Conservation (phyloP, 2,329 filamentous ascomycete species). For the Amauroascus verrucosus region DNA sequence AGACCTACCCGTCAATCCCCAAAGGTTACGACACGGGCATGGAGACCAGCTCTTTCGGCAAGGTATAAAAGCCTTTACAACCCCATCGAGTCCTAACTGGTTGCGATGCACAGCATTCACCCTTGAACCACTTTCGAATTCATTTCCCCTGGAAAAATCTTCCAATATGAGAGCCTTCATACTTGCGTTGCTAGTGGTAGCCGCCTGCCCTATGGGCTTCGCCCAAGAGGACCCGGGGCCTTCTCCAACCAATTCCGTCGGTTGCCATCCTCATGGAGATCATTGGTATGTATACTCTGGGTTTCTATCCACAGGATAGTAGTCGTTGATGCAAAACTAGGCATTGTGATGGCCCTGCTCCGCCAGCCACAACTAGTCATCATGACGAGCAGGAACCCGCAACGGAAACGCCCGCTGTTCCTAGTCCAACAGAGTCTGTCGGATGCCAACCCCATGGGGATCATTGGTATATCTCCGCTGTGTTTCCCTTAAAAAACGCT, state of each 20-base stretch:
- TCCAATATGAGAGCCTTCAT: slow-evolving; percentile 6
- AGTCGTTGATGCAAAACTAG: slow-evolving; percentile 12
- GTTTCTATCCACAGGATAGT: too few relatives aligned
- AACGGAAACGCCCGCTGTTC: slow-evolving; percentile 20
- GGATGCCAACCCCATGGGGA: slow-evolving; percentile 18
- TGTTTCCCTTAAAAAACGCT: not conserved
- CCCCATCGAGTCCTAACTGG: not conserved
- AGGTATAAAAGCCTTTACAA: not conserved
- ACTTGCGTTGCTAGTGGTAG: slow-evolving; percentile 7
- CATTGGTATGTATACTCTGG: slow-evolving; percentile 14
- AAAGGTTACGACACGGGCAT: not conserved
- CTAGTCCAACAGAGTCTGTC: slow-evolving; percentile 17
- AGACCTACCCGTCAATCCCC: not conserved
- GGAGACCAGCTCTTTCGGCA: not conserved
- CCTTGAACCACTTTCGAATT: not conserved
- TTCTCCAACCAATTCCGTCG: slow-evolving; percentile 24
- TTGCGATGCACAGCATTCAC: not conserved
- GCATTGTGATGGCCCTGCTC: slow-evolving; percentile 24
- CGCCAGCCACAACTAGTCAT: slow-evolving; percentile 5
- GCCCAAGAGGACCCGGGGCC: slow-evolving; percentile 21
- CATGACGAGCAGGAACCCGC: slow-evolving; percentile 12
- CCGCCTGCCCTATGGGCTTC: slow-evolving; percentile 9
- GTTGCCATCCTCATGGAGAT: slow-evolving; percentile 17
- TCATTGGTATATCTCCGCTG: slow-evolving; percentile 12
- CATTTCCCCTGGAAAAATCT: not conserved